Evolutionary conservation across 2,329 filamentous ascomycete genomes (phyloP).

Genomic region (Bipolaris sorokiniana): DNA sequence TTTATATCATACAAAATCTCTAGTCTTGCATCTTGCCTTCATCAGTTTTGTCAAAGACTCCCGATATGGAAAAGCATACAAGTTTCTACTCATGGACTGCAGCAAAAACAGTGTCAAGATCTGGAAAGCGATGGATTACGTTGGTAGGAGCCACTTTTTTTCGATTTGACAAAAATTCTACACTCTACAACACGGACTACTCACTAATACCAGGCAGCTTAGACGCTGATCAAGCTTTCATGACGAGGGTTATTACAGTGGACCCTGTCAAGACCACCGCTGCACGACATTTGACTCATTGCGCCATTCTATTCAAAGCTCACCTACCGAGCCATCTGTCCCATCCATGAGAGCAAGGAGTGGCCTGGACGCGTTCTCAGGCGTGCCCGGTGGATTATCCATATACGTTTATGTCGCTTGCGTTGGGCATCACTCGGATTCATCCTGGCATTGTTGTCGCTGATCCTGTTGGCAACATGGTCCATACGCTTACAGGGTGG

Average conservation of each 20-base stretch:
- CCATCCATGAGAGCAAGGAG: not conserved
- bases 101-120: not conserved
- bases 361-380: not conserved
- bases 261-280: not conserved
- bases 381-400: not conserved
- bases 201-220: not conserved
- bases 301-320: not conserved
- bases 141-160: not conserved
- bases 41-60: not conserved
- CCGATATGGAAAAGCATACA: not conserved
- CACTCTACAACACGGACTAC: not conserved
- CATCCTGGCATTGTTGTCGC: not conserved
- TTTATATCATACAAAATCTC: not conserved
- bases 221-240: conserved; percentile 7
- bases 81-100: not conserved
- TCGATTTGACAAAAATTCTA: not conserved
- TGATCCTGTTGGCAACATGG: not conserved
- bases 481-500: not conserved
- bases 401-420: conserved; percentile 1
- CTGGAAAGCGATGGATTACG: not conserved
- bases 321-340: not conserved
- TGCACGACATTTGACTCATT: conserved; percentile 10
- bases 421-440: conserved; percentile 13
- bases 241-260: not conserved
- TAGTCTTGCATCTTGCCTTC: not conserved